Base-by-base conservation (phyloP, 2,329 filamentous ascomycete genomes). In the Tolypocladium paradoxum region DNA sequence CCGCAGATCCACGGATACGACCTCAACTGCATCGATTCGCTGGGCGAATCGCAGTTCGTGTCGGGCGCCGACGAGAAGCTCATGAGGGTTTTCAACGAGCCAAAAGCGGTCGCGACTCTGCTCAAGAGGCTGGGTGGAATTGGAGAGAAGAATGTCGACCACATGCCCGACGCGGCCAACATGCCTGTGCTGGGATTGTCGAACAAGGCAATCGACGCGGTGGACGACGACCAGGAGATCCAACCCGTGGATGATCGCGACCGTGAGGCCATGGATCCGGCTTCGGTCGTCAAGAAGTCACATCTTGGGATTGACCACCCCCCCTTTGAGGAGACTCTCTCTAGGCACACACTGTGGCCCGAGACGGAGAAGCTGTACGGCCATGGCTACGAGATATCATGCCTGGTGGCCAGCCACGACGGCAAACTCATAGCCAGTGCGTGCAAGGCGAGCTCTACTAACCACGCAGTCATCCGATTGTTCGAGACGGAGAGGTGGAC, bases 1-100 rank as follows among this genome's bases (percentile, higher is more conserved):
- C 93, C 93, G 4, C 93, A 99, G 67, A 99, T 99, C 58, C 93
- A 99, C 67, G 93, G 93, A 37, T 99, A 99, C 68, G 92, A 99
- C 67, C 78, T 99, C 52, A 99, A 97, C 73, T 97, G 93, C 68
- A 84, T 97, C 57, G 87, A 90, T 63, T 80, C 84, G 0, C 75
- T 96, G 6, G 84, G 82, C 8, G 70, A 79, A 8, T 78, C 82
- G 8, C 86, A 85, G 60, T 99, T 99, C 65, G 86, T 97, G 24
- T 95, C 91, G 2, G 93, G 93, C 7, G 93, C 93, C 3, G 93
- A 99, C 60, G 93, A 99, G 74, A 99, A 99, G 71, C 81, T 99
- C n/a, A 81, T 99, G 67, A 86, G 93, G 27, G 92, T 99, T 2
- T 99, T 99, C 69, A 85, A 87, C 63, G 85, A 96, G 70, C 93